phyloP scores from a whole-genome alignment of 768 basidiomycete species.

The Lactifluus volemus region DNA sequence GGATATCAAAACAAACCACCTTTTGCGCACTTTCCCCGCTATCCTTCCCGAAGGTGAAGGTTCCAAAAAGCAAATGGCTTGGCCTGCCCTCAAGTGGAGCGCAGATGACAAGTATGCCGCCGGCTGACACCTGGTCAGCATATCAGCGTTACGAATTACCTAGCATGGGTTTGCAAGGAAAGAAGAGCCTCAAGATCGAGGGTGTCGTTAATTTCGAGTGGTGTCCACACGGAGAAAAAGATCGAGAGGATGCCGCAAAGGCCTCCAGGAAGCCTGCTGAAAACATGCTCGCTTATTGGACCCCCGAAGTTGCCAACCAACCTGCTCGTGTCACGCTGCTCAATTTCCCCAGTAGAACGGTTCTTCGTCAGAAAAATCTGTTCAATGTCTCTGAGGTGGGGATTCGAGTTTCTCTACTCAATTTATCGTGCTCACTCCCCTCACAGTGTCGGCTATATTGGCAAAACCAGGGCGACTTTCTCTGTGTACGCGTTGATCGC shows the following conservation, averaged over 20 bases:
- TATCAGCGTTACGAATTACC: conserved; percentile 98
- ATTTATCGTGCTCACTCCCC: background rate
- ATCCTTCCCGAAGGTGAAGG: conserved; percentile 52
- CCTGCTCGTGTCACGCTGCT: conserved; percentile 95
- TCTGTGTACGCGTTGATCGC: conserved; percentile 98
- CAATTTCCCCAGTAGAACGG: conserved; percentile 74
- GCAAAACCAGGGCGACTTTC: conserved; percentile 97
- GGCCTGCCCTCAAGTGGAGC: conserved; percentile 97
- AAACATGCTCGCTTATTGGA: conserved; percentile 97
- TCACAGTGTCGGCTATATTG: conserved; percentile 90
- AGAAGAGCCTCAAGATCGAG: conserved; percentile 95
- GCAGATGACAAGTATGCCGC: conserved; percentile 94
- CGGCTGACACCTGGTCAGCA: conserved; percentile 83
- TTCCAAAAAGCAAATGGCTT: conserved; percentile 76
- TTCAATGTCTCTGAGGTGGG: conserved; percentile 95
- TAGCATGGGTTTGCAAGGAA: conserved; percentile 86
- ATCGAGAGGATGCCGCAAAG: conserved; percentile 59
- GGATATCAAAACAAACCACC: conserved; percentile 90
- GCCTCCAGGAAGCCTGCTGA: conserved; percentile 60
- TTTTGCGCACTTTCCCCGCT: conserved; percentile 85
- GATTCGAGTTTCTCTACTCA: conserved; percentile 4
- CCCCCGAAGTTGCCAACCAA: conserved; percentile 91
- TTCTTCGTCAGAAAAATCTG: conserved; percentile 89
- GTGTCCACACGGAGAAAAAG: conserved; percentile 90
- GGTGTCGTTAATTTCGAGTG: conserved; percentile 98